Evolutionary conservation across 1,284 basidiomycete species (phyloP).

Genomic region (Heimioporus retisporus): DNA sequence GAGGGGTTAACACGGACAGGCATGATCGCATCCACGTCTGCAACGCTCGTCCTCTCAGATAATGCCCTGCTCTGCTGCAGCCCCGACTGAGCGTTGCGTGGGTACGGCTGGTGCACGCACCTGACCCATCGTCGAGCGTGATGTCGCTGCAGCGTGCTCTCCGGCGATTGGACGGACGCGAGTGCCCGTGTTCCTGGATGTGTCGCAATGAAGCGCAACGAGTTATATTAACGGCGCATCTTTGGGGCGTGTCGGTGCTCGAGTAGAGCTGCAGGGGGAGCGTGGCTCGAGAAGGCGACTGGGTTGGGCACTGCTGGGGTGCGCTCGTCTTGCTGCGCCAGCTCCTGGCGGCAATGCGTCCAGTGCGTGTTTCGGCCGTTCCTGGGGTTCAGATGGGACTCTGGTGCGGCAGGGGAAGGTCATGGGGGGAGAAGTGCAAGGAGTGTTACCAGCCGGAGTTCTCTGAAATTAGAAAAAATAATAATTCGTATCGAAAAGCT

Average conservation of each 20-base stretch:
- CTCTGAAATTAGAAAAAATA: constrained; percentile 26
- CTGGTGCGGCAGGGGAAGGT: constrained; percentile 9
- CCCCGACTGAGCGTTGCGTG: constrained; percentile 5
- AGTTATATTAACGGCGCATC: constrained; percentile 38
- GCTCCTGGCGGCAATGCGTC: constrained; percentile 13
- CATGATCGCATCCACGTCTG: constrained; percentile 30
- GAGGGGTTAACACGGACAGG: constrained; percentile 29
- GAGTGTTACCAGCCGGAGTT: constrained; percentile 44
- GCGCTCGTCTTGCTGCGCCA: neutral
- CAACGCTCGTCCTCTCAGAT: constrained; percentile 19
- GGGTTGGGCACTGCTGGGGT: constrained; percentile 1
- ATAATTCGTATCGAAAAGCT: constrained; percentile 37
- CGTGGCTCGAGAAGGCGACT: no score
- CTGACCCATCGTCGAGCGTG: constrained; percentile 6
- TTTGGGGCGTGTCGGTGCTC: constrained; percentile 15
- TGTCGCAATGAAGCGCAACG: constrained; percentile 25
- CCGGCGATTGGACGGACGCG: constrained; percentile 39
- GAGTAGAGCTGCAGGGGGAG: constrained; percentile 13
- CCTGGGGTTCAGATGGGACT: neutral
- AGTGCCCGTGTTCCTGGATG: constrained; percentile 21
- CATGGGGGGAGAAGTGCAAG: constrained; percentile 43
- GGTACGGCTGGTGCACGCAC: constrained; percentile 22
- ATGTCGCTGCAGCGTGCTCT: constrained; percentile 3
- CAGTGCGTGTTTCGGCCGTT: constrained; percentile 5
- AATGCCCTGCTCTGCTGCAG: constrained; percentile 12